Evolutionary conservation across 1,284 basidiomycete genomes (phyloP).

Genomic region (Puccinia coronata): DNA sequence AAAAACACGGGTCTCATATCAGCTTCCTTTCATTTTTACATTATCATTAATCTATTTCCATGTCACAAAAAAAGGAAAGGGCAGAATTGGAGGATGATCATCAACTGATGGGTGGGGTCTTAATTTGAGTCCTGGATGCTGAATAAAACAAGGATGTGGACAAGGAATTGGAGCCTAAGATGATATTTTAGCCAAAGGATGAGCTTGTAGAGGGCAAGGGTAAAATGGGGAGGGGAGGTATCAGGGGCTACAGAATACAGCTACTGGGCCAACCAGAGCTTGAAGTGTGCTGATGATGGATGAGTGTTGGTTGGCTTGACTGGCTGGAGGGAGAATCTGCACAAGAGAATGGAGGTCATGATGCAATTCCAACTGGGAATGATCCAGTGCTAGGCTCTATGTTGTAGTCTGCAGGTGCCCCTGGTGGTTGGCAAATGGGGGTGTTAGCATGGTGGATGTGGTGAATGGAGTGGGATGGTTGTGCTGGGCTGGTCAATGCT

Average conservation of each 20-base stretch:
- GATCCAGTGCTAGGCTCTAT: neutral
- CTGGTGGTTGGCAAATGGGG: neutral
- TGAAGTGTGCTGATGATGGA: neutral
- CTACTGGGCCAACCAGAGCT: neutral
- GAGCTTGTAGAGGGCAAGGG: too few relatives aligned
- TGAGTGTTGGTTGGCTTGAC: neutral
- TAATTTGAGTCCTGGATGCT: neutral
- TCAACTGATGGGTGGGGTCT: slow-evolving; percentile 62
- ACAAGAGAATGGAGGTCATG: neutral
- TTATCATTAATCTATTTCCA: neutral
- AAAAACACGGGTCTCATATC: neutral
- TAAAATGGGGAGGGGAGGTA: neutral
- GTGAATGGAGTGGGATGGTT: neutral
- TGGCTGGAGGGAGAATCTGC: neutral
- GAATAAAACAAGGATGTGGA: neutral
- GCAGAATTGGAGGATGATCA: slow-evolving; percentile 72
- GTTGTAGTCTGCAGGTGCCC: neutral
- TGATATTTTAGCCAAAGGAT: slow-evolving; percentile 6
- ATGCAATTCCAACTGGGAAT: neutral
- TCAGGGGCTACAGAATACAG: neutral
- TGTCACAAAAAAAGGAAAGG: slow-evolving; percentile 14
- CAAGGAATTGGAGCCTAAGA: neutral
- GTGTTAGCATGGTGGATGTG: slow-evolving; percentile 29
- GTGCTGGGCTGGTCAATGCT: neutral
- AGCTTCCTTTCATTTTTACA: too few relatives aligned